Percentiles rank a stretch among this genome's conserved stretches.
Conservation (phyloP, 208 protist genomes). For the Wallacemonas rigidus region DNA sequence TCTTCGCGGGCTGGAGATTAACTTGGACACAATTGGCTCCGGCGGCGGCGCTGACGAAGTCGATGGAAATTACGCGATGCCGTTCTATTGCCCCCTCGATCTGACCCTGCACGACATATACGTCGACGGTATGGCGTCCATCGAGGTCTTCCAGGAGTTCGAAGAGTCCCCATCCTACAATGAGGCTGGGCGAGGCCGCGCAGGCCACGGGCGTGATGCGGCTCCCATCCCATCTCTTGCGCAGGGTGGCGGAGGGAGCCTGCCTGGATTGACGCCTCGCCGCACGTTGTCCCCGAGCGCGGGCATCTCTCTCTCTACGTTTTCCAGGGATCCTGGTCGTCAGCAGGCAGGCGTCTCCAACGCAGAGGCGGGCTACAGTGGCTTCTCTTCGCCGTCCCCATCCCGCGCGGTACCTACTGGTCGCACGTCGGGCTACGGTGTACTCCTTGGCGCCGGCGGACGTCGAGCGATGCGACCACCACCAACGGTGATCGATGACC, state of each 20-base stretch:
- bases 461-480: constrained; percentile 79
- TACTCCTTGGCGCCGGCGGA: constrained; percentile 72
- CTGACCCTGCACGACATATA: constrained; percentile 81
- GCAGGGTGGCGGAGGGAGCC: neutral
- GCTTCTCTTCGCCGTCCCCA: neutral
- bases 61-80: constrained; percentile 67
- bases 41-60: constrained; percentile 51
- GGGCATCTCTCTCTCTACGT: constrained; percentile 10
- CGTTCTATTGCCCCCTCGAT: constrained; percentile 88
- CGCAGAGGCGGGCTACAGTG: neutral
- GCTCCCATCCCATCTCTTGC: neutral
- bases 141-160: constrained; percentile 83
- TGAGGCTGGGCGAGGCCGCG: neutral
- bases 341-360: neutral
- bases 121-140: constrained; percentile 78
- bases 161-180: constrained; percentile 17
- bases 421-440: constrained; percentile 64
- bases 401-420: neutral
- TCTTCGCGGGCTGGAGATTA: constrained; percentile 80
- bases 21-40: constrained; percentile 79
- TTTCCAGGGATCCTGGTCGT: constrained; percentile 3
- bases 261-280: neutral
- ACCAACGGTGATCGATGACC: constrained; percentile 24
- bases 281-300: neutral
- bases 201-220: constrained; percentile 7